Percentiles rank a stretch among this genome's conserved stretches.
Conservation (phyloP, 108 stramenopile genomes). For the Fragilaria crotonensis region DNA sequence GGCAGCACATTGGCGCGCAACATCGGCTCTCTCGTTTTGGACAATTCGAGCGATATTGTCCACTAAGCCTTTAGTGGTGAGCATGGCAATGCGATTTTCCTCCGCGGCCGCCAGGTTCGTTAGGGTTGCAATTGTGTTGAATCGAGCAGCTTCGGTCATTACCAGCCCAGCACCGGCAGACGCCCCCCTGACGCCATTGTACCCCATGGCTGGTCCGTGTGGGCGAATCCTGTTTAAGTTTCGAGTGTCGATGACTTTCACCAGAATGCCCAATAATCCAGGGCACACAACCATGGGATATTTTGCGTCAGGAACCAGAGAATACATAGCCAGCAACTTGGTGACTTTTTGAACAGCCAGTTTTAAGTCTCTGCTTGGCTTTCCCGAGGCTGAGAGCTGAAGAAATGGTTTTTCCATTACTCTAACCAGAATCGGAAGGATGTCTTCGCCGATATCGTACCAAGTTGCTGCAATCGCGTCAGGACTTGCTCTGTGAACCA, state of each 20-base stretch:
- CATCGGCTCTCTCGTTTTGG: conserved; percentile 37
- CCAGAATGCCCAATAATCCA: conserved; percentile 34
- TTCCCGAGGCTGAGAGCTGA: neutral
- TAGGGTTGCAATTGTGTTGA: conserved; percentile 42
- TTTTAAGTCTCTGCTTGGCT: conserved; percentile 23
- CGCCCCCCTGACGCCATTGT: neutral
- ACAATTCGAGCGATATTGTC: conserved; percentile 40
- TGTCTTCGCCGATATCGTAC: conserved; percentile 36
- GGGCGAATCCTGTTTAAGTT: conserved; percentile 36
- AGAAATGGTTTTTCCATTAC: conserved; percentile 44
- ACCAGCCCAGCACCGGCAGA: conserved; percentile 9
- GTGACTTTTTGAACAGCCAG: conserved; percentile 47
- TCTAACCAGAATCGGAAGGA: conserved; percentile 30
- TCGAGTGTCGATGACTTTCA: conserved; percentile 42
- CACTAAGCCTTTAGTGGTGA: conserved; percentile 23
- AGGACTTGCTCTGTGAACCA: conserved; percentile 46
- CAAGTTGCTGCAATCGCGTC: conserved; percentile 45
- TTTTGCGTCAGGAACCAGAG: conserved; percentile 46
- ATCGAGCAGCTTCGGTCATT: conserved; percentile 50
- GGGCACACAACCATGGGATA: conserved; percentile 31
- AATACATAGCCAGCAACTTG: conserved; percentile 45
- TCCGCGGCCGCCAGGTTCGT: conserved; percentile 46
- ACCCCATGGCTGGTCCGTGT: conserved; percentile 10
- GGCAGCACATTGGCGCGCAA: conserved; percentile 44
- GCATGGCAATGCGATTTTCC: conserved; percentile 40